Percentiles rank a stretch among this genome's conserved stretches.
phyloP scores from a whole-genome alignment of 257 asterid genomes.

The Anisodus acutangulus region DNA sequence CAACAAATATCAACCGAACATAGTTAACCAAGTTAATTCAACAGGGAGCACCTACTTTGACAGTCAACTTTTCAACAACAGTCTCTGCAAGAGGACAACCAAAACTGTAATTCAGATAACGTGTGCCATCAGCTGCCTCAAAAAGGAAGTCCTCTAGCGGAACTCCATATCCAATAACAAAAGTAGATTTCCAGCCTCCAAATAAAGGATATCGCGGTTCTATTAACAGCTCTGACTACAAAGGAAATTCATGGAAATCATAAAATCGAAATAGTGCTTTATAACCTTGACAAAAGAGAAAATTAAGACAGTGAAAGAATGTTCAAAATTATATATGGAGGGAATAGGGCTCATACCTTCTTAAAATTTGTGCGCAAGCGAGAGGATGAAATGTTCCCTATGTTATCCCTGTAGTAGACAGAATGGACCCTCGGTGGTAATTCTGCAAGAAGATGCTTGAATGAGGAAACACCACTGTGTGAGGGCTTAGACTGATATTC shows the following conservation, averaged over 20 bases:
- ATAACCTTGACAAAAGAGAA: not conserved
- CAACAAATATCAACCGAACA: slow-evolving; percentile 29
- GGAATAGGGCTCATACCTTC: slow-evolving; percentile 60
- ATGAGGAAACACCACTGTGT: slow-evolving; percentile 76
- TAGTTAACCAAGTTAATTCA: slow-evolving; percentile 24
- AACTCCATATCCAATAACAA: slow-evolving; percentile 85
- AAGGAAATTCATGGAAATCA: slow-evolving; percentile 27
- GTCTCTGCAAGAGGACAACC: slow-evolving; percentile 90
- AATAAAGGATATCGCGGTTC: slow-evolving; percentile 97
- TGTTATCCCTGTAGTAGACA: slow-evolving; percentile 95
- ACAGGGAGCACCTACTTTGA: slow-evolving; percentile 59
- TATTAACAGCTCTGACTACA: slow-evolving; percentile 89
- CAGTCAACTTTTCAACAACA: slow-evolving; percentile 79
- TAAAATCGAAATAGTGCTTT: slow-evolving; percentile 4
- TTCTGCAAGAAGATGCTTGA: slow-evolving; percentile 89
- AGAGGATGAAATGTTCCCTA: slow-evolving; percentile 93
- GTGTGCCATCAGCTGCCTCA: slow-evolving; percentile 75
- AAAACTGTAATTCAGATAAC: slow-evolving; percentile 88
- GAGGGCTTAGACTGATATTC: slow-evolving; percentile 84
- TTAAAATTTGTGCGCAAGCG: slow-evolving; percentile 71
- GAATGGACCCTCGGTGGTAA: slow-evolving; percentile 97
- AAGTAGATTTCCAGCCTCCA: slow-evolving; percentile 99
- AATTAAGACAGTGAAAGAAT: not conserved
- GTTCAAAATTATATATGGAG: slow-evolving; percentile 13
- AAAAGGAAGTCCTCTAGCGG: slow-evolving; percentile 91